Percentiles rank a stretch among this genome's conserved stretches.
Evolutionary conservation across 208 protist genomes (phyloP).

Genomic region (Strigomonas culicis): DNA sequence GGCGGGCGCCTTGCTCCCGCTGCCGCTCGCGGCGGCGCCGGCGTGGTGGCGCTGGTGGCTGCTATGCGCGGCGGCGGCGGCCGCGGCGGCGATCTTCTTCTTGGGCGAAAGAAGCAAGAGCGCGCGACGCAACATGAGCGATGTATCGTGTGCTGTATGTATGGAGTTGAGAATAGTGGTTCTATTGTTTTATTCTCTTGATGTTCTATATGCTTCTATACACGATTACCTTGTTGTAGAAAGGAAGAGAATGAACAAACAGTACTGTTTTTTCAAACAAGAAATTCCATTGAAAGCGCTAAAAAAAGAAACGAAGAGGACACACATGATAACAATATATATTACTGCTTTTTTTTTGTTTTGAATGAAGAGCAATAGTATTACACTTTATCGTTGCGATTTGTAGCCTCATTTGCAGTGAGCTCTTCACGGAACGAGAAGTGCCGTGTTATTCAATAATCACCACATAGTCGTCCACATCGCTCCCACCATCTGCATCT

Average conservation of each 20-base stretch:
- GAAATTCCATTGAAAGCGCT: too few relatives aligned
- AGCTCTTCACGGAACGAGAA: too few relatives aligned
- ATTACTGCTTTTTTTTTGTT: not conserved
- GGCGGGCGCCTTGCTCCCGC: conserved; percentile 12
- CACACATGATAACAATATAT: not conserved
- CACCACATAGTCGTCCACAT: conserved; percentile 19
- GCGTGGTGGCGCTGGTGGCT: too few relatives aligned
- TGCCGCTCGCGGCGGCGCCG: not conserved
- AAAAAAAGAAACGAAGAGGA: too few relatives aligned
- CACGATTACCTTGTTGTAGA: not conserved
- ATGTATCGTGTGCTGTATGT: not conserved
- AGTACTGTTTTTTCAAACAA: not conserved
- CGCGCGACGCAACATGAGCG: not conserved
- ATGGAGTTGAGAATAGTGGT: not conserved
- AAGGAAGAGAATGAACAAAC: not conserved
- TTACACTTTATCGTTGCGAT: too few relatives aligned
- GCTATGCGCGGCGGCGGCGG: not conserved
- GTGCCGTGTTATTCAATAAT: conserved; percentile 20
- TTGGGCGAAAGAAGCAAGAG: not conserved
- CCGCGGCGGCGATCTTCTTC: not conserved
- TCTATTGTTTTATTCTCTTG: not conserved
- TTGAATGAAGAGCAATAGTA: conserved; percentile 1
- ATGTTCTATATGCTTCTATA: not conserved
- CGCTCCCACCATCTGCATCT: not conserved
- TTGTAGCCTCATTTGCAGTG: too few relatives aligned